Conservation (phyloP, 345 rosid genomes). For the Salix exigua region DNA sequence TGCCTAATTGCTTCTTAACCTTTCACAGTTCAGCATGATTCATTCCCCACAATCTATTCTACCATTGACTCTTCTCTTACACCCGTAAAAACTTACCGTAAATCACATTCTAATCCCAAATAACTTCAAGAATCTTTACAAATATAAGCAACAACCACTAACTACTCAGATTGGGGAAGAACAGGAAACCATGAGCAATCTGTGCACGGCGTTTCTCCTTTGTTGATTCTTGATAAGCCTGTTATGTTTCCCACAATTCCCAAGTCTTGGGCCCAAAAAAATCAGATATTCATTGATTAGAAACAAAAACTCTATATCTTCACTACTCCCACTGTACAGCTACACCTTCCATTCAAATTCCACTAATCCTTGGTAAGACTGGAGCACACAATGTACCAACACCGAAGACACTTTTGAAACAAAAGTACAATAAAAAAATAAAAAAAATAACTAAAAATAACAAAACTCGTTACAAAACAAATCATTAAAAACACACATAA, state of each 20-base stretch:
- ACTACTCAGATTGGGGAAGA: not conserved
- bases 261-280: not conserved
- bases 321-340: not conserved
- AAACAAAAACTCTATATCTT: not conserved
- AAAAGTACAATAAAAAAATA: not conserved
- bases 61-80: not conserved
- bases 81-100: no score
- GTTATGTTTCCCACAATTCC: constrained; percentile 2
- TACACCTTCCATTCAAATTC: not conserved
- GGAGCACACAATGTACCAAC: not conserved
- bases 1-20: not conserved
- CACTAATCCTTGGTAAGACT: not conserved
- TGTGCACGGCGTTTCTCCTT: constrained; percentile 89
- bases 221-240: constrained; percentile 95
- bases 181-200: constrained; percentile 83
- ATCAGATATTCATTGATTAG: not conserved
- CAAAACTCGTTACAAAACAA: not conserved
- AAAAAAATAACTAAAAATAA: not conserved
- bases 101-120: no score
- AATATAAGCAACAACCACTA: not conserved
- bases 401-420: not conserved
- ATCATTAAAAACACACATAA: not conserved
- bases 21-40: not conserved
- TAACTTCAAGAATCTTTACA: not conserved
- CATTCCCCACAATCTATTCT: not conserved